These are phyloP conservation scores for Cavenderia fasciculata DNA, from an alignment of 78 protist species.

Conservation along the genomic window DNA sequence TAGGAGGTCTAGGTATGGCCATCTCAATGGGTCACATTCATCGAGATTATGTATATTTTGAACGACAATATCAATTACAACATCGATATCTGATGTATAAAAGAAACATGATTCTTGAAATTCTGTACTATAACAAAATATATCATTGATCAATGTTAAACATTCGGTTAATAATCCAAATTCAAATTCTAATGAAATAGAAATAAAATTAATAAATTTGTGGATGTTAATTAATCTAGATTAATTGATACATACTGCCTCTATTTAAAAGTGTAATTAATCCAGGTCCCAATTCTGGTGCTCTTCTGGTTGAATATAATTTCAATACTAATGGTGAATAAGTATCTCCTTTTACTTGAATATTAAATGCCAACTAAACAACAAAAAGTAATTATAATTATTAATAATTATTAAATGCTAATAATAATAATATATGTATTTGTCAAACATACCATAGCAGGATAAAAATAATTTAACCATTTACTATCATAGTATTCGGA, in stretches of 20 bases:
- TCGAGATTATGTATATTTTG: conserved; percentile 55
- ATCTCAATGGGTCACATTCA: conserved; percentile 72
- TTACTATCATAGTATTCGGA: conserved; percentile 40
- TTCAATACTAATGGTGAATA: conserved; percentile 39
- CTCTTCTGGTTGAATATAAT: conserved; percentile 28
- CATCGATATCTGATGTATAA: conserved; percentile 45
- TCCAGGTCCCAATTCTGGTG: conserved; percentile 67
- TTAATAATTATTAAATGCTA: background rate
- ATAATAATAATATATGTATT: background rate
- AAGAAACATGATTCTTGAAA: conserved; percentile 44
- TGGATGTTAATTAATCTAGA: too few species aligned
- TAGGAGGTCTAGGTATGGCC: conserved; percentile 50
- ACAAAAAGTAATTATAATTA: background rate
- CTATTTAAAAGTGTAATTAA: conserved; percentile 64
- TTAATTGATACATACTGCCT: background rate
- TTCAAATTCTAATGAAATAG: conserved; percentile 6
- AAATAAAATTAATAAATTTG: background rate
- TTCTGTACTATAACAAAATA: conserved; percentile 41
- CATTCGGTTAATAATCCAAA: conserved; percentile 33
- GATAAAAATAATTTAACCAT: conserved; percentile 23
- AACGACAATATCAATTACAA: conserved; percentile 45
- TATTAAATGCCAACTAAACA: conserved; percentile 34
- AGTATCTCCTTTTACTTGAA: conserved; percentile 1
- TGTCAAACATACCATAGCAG: conserved; percentile 32
- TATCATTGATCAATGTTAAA: conserved; percentile 46